Base-by-base conservation (phyloP, 2,329 filamentous ascomycete genomes). In the Eurotiales sp. region DNA sequence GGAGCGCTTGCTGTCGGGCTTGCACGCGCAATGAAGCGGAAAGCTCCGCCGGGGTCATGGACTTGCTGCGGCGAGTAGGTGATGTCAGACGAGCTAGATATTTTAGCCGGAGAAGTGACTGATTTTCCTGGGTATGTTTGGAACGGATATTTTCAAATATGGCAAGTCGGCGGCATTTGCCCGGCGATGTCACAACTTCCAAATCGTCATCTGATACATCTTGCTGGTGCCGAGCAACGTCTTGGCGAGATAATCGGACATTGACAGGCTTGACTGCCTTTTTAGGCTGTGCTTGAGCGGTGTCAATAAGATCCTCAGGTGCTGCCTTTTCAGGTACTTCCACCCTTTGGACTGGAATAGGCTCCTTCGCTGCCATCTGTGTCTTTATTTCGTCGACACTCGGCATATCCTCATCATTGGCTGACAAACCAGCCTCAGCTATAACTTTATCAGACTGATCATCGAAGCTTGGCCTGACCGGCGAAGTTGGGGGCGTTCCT, bases 1-100 rank as follows among this genome's bases (percentile, higher is more conserved):
- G 71, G 54, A 83, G 83, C 40, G 90, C 91, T 69, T 99, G 93
- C 54, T 86, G 79, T 40, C 88, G 83, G 5, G 90, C 90, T 55
- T 85, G 84, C 57, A 83, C 80, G 32, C 86, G 77, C 7, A 97
- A 73, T 29, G 76, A 79, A 8, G 77, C 72, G 41, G 91, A 83
- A 49, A 96, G 77, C 58, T 93, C 83, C 23, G 77, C 80, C 0
- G 78, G 74, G 7, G 82, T 89, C 76, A 96, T 87, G 8, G 77
- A 41, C 72, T 72, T 53, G 74, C 78, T 64, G 59, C 61, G 64
- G 75, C 72, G 61, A 67, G 69, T 61, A 77, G 85, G 40, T 73
- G 78, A 45, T 80, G 85, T 77, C 19, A 93, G 69, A 55, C 90
- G 83, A 2, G 90, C 89, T 12, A 95, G 80, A 51, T 83, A 81